These are phyloP conservation scores for Suillus alpinus DNA, from an alignment of 768 basidiomycete species.

Conservation along the genomic window DNA sequence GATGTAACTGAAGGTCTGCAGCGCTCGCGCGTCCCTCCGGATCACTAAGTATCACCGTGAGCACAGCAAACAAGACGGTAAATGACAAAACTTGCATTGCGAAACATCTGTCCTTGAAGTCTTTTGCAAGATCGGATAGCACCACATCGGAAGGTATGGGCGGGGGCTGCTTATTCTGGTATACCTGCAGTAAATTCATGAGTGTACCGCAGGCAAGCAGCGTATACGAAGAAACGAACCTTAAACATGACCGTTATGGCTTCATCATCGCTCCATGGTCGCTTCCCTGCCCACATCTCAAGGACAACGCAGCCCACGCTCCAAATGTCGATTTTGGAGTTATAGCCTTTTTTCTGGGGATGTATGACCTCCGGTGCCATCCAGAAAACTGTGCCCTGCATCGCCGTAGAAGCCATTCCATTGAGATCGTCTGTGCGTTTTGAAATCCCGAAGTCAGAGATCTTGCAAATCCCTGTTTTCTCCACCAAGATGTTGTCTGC, in stretches of 20 bases:
- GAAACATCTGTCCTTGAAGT: constrained; percentile 88
- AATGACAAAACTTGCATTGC: constrained; percentile 59
- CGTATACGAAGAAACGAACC: constrained; percentile 40
- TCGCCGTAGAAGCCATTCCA: constrained; percentile 79
- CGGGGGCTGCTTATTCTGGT: constrained; percentile 79
- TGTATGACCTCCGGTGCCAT: constrained; percentile 97
- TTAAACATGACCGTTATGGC: constrained; percentile 92
- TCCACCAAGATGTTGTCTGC: constrained; percentile 98
- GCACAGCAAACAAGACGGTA: neutral
- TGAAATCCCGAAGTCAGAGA: constrained; percentile 98
- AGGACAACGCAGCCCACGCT: constrained; percentile 97
- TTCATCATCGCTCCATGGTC: constrained; percentile 93
- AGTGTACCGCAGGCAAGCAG: neutral
- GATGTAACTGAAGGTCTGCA: constrained; percentile 74
- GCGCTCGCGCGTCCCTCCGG: constrained; percentile 83
- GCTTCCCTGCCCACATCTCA: constrained; percentile 98
- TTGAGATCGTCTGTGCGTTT: constrained; percentile 89
- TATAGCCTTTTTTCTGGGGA: constrained; percentile 86
- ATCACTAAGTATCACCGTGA: constrained; percentile 45
- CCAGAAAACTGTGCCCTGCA: constrained; percentile 99
- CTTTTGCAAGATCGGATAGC: constrained; percentile 71
- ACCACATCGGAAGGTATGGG: constrained; percentile 84
- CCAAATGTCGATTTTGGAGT: constrained; percentile 98
- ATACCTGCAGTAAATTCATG: constrained; percentile 51
- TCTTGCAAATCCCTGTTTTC: constrained; percentile 89